Conservation (phyloP, 495 filamentous ascomycete species). For the Oidiodendron maius region DNA sequence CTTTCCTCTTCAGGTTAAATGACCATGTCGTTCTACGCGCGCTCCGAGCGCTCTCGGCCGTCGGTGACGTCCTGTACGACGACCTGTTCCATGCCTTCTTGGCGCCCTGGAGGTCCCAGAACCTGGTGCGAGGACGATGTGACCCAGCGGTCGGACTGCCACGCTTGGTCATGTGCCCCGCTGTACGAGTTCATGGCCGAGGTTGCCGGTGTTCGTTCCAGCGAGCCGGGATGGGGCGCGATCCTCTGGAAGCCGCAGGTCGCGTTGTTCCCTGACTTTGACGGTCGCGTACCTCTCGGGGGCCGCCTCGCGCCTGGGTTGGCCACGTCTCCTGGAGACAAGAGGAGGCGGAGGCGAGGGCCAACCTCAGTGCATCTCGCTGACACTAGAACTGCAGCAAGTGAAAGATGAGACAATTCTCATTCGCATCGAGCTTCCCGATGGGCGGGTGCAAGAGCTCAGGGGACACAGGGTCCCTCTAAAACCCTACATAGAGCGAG, state of each 20-base stretch:
- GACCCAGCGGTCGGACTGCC: constrained; percentile 5
- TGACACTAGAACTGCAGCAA: too few relatives aligned
- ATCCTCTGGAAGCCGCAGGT: not conserved
- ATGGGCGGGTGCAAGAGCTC: too few relatives aligned
- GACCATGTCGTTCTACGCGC: constrained; percentile 7
- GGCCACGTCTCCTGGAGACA: not conserved
- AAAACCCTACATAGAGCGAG: too few relatives aligned
- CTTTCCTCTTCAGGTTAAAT: not conserved
- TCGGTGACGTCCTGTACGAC: constrained; percentile 1
- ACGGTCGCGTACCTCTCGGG: not conserved
- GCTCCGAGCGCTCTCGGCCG: constrained; percentile 4
- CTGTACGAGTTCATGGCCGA: constrained; percentile 6
- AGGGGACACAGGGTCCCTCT: too few relatives aligned
- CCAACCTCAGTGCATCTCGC: too few relatives aligned
- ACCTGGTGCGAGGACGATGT: constrained; percentile 5
- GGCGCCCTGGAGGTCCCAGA: constrained; percentile 2
- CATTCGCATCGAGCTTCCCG: too few relatives aligned
- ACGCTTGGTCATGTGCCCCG: constrained; percentile 5
- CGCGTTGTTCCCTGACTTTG: not conserved
- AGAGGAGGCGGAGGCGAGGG: not conserved
- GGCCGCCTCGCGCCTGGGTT: not conserved
- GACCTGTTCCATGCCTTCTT: constrained; percentile 4
- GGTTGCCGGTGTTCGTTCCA: not conserved
- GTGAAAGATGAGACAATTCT: too few relatives aligned
- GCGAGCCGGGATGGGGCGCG: not conserved